Evolutionary conservation across 345 rosid species (phyloP).

Genomic region (Sonneratia caseolaris): DNA sequence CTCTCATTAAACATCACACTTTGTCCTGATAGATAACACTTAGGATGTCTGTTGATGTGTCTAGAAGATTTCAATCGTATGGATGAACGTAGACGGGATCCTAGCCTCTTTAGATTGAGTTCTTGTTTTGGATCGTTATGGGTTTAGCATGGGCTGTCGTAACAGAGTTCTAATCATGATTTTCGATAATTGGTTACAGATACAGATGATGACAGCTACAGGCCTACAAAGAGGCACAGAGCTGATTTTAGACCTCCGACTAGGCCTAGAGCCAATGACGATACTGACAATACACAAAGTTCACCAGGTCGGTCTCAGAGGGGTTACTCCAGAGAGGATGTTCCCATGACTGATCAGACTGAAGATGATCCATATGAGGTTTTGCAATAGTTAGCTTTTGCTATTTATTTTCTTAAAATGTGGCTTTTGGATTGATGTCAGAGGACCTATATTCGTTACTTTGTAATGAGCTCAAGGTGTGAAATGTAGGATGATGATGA

Average conservation of each 20-base stretch:
- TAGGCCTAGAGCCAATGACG: conserved; percentile 49
- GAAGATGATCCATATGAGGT: conserved; percentile 77
- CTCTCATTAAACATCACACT: no score
- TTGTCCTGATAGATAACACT: no score
- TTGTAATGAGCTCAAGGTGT: neutral
- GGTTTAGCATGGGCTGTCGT: neutral
- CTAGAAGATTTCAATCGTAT: neutral
- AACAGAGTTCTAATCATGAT: neutral
- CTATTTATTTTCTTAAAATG: neutral
- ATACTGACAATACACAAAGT: conserved; percentile 64
- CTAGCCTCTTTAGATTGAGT: neutral
- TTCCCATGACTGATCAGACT: conserved; percentile 85
- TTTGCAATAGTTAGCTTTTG: neutral
- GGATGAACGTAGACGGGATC: neutral
- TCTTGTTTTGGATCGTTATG: neutral
- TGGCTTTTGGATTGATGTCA: neutral
- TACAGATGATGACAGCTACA: conserved; percentile 73
- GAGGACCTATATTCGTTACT: neutral
- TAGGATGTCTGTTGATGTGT: neutral
- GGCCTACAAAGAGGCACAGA: conserved; percentile 81
- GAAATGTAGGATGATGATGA: conserved; percentile 47
- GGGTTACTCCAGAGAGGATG: conserved; percentile 59
- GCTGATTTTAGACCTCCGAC: conserved; percentile 34
- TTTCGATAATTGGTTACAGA: conserved; percentile 28
- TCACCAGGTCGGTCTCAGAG: conserved; percentile 65